Percentiles rank a stretch among this genome's conserved stretches.
phyloP scores from a whole-genome alignment of 345 rosid species.

The Melaleuca quinquenervia region DNA sequence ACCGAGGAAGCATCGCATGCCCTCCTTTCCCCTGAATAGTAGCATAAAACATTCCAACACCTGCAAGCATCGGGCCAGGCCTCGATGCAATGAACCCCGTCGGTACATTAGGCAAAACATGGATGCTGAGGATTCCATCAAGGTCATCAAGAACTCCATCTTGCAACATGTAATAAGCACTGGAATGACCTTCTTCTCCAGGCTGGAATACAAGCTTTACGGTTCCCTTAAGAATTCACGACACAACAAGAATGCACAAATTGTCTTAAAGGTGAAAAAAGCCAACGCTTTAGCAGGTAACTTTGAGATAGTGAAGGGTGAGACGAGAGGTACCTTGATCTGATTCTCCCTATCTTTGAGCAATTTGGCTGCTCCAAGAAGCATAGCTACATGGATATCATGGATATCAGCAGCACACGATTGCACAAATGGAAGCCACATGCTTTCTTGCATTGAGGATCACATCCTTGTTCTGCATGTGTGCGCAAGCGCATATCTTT shows the following conservation, averaged over 20 bases:
- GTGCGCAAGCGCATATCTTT: no score
- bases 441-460: constrained; percentile 13
- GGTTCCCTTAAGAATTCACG: constrained; percentile 35
- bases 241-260: not conserved
- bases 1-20: constrained; percentile 47
- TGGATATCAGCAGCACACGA: constrained; percentile 6
- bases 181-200: constrained; percentile 56
- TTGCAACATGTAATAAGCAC: constrained; percentile 61
- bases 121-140: constrained; percentile 42
- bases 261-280: not conserved
- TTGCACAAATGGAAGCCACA: no score
- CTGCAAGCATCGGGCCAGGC: constrained; percentile 55
- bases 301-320: not conserved
- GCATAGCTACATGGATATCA: constrained; percentile 68
- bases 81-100: constrained; percentile 42
- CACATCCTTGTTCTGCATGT: no score
- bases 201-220: constrained; percentile 79
- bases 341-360: constrained; percentile 30
- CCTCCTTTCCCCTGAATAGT: constrained; percentile 48
- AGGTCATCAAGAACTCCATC: constrained; percentile 46
- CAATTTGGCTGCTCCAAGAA: constrained; percentile 71
- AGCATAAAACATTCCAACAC: constrained; percentile 51
- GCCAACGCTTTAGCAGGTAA: not conserved
- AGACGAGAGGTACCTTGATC: constrained; percentile 30
- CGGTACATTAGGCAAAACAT: constrained; percentile 43